Base-by-base conservation (phyloP, 208 protist species). In the Trypanosoma avium region DNA sequence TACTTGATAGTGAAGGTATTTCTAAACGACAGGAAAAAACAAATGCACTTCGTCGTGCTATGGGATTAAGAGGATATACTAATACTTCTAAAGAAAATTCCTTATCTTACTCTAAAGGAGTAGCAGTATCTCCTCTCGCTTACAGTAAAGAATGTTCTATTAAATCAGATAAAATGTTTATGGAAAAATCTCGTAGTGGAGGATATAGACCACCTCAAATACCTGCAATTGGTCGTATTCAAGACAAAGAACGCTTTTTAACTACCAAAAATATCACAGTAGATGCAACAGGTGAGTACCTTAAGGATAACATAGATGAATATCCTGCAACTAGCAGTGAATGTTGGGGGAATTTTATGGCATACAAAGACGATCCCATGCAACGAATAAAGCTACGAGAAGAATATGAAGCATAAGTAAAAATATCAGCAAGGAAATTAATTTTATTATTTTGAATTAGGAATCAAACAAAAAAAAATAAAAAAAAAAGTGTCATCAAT, bases 251-350 rank as follows among this genome's bases (percentile, higher is more conserved):
- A 26, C 73, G 84, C 5, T 64, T 91, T 17, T 49, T 91, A 10
- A 92, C 88, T 6, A 90, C 82, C 10, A 94, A 94, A 66, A 77
- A 94, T 35, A 84, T 91, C 17, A 86, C 88, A 15, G 56, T 87
- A n/a, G 88, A 94, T 56, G 70, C 79, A 0, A 91, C 82, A n/a
- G 82, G 84, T 4, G 66, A 70, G 43, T 81, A 88, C 64, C 54
- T 89, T 15, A 77, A 73, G 35, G 58, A 79, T 19, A 77, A 90
- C 47, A 36, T 82, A 40, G 73, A 86, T 17, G 42, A 61, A 42
- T 94, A 91, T 61, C 83, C 83, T n/a, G 70, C 82, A 46, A 90
- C 84, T 13, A 90, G 82, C 67, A 90, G 73, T 59, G 54, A 74
- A 47, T 79, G 63, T n/a, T 68, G 80, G 19, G 84, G 84, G 17